phyloP scores from a whole-genome alignment of 2,329 filamentous ascomycete species.

The Epicoccum nigrum region DNA sequence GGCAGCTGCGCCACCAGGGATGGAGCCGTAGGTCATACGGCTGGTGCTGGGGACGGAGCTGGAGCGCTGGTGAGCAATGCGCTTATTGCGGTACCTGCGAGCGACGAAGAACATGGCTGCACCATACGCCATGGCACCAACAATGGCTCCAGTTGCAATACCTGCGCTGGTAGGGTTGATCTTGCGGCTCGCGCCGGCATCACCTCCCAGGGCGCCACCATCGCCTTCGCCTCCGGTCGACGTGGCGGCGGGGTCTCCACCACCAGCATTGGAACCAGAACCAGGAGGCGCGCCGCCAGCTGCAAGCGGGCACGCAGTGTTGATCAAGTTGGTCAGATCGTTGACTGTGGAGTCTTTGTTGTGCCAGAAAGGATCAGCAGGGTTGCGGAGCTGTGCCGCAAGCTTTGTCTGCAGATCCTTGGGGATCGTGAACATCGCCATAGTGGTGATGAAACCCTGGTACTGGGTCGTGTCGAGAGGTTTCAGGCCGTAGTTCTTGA shows the following conservation, averaged over 20 bases:
- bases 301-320: slow-evolving; percentile 76
- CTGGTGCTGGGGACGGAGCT: slow-evolving; percentile 78
- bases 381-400: slow-evolving; percentile 70
- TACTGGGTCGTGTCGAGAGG: slow-evolving; percentile 74
- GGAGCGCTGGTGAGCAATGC: slow-evolving; percentile 74
- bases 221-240: slow-evolving; percentile 46
- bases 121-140: slow-evolving; percentile 84
- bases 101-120: slow-evolving; percentile 94
- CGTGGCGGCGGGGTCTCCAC: slow-evolving; percentile 46
- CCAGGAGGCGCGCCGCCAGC: slow-evolving; percentile 53
- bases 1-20: slow-evolving; percentile 53
- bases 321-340: slow-evolving; percentile 80
- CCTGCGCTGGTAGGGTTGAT: slow-evolving; percentile 68
- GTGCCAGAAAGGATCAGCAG: slow-evolving; percentile 76
- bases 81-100: slow-evolving; percentile 86
- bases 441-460: slow-evolving; percentile 80
- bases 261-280: slow-evolving; percentile 48
- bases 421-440: slow-evolving; percentile 63
- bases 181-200: slow-evolving; percentile 60
- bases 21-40: slow-evolving; percentile 50
- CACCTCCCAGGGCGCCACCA: slow-evolving; percentile 58
- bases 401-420: slow-evolving; percentile 61
- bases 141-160: slow-evolving; percentile 78
- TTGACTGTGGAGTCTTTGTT: slow-evolving; percentile 69
- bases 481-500: slow-evolving; percentile 73